A percentile compares a stretch with the other conserved stretches of the same genome.
Conservation (phyloP, 495 filamentous ascomycete genomes). For the Aspergillus kassunensis region DNA sequence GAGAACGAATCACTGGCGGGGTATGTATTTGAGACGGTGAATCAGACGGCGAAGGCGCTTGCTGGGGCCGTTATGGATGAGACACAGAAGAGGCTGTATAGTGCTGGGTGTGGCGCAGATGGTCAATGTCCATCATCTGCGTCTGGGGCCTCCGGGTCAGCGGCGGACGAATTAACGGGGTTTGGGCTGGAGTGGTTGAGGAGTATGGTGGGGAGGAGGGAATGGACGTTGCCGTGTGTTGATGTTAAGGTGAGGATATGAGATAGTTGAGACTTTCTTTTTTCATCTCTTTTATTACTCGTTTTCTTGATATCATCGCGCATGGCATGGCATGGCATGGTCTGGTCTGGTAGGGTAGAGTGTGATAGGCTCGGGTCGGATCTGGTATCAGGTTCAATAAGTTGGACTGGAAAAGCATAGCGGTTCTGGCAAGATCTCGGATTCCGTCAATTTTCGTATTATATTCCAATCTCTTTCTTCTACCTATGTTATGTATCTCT, state of each 20-base stretch:
- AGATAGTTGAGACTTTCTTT: background rate
- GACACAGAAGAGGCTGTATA: constrained; percentile 40
- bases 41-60: constrained; percentile 63
- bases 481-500: too few species aligned
- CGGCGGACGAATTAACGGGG: constrained; percentile 64
- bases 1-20: constrained; percentile 36
- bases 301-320: too few species aligned
- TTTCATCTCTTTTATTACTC: background rate
- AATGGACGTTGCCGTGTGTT: constrained; percentile 81
- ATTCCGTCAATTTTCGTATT: too few species aligned
- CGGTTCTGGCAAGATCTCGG: too few species aligned
- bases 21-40: constrained; percentile 57
- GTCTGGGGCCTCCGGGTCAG: background rate
- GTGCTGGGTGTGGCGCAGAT: constrained; percentile 18
- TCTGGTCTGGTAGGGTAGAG: background rate
- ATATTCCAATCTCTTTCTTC: too few species aligned
- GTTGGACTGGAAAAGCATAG: too few species aligned
- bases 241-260: constrained; percentile 73
- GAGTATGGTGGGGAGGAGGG: constrained; percentile 66
- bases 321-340: background rate
- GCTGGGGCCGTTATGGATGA: constrained; percentile 64
- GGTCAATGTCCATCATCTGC: background rate
- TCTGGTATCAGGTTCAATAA: too few species aligned
- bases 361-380: too few species aligned
- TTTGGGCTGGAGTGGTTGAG: constrained; percentile 80